These are phyloP conservation scores for Erysimum cheiri DNA, from an alignment of 441 rosid species.

Conservation along the genomic window DNA sequence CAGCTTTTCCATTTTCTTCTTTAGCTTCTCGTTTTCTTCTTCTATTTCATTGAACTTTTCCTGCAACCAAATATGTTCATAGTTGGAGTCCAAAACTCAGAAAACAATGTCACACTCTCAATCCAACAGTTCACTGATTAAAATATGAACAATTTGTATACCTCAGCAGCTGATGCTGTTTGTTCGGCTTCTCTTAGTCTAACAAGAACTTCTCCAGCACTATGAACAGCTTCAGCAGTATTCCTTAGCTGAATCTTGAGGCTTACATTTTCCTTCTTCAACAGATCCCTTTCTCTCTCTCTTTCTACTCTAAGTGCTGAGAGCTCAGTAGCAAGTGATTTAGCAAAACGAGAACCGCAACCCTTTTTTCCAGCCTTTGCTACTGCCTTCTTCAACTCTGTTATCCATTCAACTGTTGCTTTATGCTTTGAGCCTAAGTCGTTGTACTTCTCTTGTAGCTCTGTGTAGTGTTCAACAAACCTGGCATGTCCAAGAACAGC, in stretches of 20 bases:
- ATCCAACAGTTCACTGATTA: conserved; percentile 1
- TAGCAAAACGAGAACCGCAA: conserved; percentile 77
- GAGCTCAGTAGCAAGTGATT: conserved; percentile 72
- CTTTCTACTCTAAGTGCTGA: conserved; percentile 74
- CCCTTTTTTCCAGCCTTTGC: conserved; percentile 83
- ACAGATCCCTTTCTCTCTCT: conserved; percentile 72
- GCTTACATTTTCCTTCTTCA: conserved; percentile 79
- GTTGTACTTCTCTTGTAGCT: conserved; percentile 83
- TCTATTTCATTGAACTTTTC: conserved; percentile 57
- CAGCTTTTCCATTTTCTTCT: conserved; percentile 85
- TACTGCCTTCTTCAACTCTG: conserved; percentile 88
- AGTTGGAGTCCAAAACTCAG: conserved; percentile 4
- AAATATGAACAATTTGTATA: conserved; percentile 37
- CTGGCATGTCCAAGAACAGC: conserved; percentile 90
- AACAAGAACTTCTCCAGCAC: conserved; percentile 97
- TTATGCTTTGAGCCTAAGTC: conserved; percentile 72
- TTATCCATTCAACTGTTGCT: conserved; percentile 77
- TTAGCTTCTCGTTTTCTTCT: conserved; percentile 80
- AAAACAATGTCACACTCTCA: not conserved
- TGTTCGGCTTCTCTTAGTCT: conserved; percentile 91
- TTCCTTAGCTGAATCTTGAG: conserved; percentile 83
- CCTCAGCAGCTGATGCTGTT: conserved; percentile 79
- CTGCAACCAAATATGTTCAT: conserved; percentile 47
- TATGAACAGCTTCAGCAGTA: conserved; percentile 98
- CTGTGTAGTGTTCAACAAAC: conserved; percentile 92